A percentile compares a stretch with the other conserved stretches of the same genome.
Evolutionary conservation across 352 stramenopile species (phyloP).

Genomic region (Globisporangium rhizosaccharum): DNA sequence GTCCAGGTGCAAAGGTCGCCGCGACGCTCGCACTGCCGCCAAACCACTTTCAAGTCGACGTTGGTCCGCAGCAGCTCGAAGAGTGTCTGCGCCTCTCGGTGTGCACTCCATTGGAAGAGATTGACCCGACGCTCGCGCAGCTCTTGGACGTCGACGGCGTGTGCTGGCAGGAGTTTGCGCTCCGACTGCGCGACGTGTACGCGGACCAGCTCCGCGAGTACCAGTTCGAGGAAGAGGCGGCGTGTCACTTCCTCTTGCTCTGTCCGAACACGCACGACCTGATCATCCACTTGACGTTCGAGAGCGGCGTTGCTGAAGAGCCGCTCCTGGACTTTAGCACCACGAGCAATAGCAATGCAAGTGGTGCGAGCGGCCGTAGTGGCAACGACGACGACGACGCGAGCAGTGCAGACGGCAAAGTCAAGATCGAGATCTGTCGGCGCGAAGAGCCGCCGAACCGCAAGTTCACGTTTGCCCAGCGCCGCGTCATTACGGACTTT

Average conservation of each 20-base stretch:
- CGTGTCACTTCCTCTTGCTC: conserved; percentile 73
- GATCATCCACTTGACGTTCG: conserved; percentile 83
- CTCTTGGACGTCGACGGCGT: conserved; percentile 61
- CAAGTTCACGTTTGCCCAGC: conserved; percentile 76
- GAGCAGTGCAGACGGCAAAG: neutral
- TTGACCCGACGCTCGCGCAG: conserved; percentile 72
- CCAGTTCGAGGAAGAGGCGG: conserved; percentile 70
- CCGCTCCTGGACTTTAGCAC: conserved; percentile 10
- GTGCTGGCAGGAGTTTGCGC: conserved; percentile 72
- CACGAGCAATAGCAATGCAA: conserved; percentile 19
- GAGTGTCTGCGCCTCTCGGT: conserved; percentile 78
- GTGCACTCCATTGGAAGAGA: conserved; percentile 66
- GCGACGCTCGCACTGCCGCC: conserved; percentile 40
- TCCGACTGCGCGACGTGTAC: conserved; percentile 75
- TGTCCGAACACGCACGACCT: conserved; percentile 80
- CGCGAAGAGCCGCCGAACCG: conserved; percentile 76
- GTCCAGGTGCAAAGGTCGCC: conserved; percentile 45
- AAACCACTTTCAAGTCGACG: conserved; percentile 64
- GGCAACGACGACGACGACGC: conserved; percentile 5
- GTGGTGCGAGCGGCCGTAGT: conserved; percentile 7
- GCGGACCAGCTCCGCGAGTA: conserved; percentile 79
- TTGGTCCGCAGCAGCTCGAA: conserved; percentile 78
- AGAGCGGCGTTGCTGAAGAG: conserved; percentile 26
- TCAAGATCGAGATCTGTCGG: conserved; percentile 77
- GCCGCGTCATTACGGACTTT: conserved; percentile 79